These are phyloP conservation scores for Camillea tinctor DNA, from an alignment of 2,329 filamentous ascomycete species.

Conservation along the genomic window DNA sequence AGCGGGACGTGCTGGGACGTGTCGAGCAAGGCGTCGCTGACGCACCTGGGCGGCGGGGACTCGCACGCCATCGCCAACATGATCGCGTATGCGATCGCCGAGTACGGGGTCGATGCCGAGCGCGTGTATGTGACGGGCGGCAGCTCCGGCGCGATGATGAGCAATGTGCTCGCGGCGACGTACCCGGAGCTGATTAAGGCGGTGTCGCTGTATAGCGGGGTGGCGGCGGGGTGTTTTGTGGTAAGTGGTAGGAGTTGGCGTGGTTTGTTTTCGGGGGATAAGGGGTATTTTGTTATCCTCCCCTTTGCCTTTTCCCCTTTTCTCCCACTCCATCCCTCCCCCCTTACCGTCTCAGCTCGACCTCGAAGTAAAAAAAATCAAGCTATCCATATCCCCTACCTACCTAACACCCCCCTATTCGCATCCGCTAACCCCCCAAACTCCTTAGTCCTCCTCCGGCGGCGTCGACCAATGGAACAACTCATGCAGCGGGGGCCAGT, in stretches of 20 bases:
- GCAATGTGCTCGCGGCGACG: conserved; percentile 41
- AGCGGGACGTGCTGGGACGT: conserved; percentile 57
- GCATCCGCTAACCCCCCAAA: too few species aligned
- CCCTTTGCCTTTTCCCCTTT: too few species aligned
- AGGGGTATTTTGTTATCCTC: too few species aligned
- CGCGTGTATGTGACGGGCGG: conserved; percentile 37
- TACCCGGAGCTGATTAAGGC: conserved; percentile 43
- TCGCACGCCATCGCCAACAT: conserved; percentile 39
- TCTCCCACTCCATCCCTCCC: too few species aligned
- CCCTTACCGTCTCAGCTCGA: too few species aligned
- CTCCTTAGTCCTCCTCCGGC: conserved; percentile 36
- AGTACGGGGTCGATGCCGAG: conserved; percentile 30
- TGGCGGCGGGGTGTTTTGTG: conserved; percentile 43
- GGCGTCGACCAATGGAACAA: conserved; percentile 51
- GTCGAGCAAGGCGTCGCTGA: conserved; percentile 41
- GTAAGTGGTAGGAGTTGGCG: too few species aligned
- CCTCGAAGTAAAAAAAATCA: too few species aligned
- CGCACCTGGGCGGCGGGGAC: conserved; percentile 35
- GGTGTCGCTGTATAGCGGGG: conserved; percentile 39
- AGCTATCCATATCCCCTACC: too few species aligned
- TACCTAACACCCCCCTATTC: too few species aligned
- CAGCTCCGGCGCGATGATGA: conserved; percentile 38
- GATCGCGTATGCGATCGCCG: conserved; percentile 33
- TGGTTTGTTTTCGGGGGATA: too few species aligned
- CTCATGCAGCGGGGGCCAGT: conserved; percentile 46